Evolutionary conservation across 2,329 filamentous ascomycete genomes (phyloP).

Genomic region (Fusarium succisae): DNA sequence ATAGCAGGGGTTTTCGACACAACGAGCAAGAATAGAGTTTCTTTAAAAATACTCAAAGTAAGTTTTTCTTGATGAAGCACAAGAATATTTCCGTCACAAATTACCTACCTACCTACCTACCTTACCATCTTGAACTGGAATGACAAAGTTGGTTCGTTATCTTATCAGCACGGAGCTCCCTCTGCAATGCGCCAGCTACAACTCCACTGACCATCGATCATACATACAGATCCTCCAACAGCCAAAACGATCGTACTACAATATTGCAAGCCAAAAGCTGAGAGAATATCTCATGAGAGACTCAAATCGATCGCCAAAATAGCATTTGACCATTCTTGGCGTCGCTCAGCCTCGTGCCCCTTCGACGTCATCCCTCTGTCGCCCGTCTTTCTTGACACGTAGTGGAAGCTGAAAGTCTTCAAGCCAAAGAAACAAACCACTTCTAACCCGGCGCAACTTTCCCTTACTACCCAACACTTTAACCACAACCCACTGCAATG

Average conservation of each 20-base stretch:
- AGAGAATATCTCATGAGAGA: background rate
- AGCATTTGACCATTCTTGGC: background rate
- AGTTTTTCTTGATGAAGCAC: background rate
- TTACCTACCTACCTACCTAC: background rate
- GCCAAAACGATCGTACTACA: background rate
- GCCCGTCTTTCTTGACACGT: conserved; percentile 43
- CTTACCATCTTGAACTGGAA: background rate
- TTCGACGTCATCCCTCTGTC: conserved; percentile 25
- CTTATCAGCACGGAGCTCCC: conserved; percentile 38
- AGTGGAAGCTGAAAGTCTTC: conserved; percentile 12
- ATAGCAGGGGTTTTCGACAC: background rate
- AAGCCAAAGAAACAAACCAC: conserved; percentile 19
- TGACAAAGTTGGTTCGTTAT: conserved; percentile 31
- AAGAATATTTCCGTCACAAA: no score
- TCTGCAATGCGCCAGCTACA: conserved; percentile 16
- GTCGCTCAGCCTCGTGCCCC: conserved; percentile 13
- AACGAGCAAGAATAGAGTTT: background rate
- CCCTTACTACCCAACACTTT: background rate
- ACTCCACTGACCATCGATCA: conserved; percentile 20
- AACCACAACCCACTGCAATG: conserved; percentile 59
- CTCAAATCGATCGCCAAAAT: background rate
- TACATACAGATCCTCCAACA: conserved; percentile 1
- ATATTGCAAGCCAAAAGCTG: background rate
- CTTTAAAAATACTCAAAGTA: no score
- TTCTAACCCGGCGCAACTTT: conserved; percentile 3